Conservation (phyloP, 2,329 filamentous ascomycete genomes). For the Penicillium sp. region DNA sequence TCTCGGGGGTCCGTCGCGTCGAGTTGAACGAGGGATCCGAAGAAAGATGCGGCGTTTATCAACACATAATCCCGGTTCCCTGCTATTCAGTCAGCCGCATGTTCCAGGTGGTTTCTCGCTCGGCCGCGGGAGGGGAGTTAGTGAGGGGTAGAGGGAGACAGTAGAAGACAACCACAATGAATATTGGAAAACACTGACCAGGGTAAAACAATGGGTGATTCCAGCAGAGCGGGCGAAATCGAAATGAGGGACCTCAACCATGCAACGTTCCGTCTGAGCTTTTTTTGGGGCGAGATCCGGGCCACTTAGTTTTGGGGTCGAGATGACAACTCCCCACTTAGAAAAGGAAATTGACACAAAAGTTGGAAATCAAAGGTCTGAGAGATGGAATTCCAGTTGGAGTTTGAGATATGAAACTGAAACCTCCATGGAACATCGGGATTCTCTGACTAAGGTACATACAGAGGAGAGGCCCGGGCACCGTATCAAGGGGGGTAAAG, state of each 20-base stretch:
- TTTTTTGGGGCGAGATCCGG: slow-evolving; percentile 18
- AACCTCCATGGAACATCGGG: not conserved
- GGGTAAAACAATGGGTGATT: slow-evolving; percentile 2
- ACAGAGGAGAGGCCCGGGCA: not conserved
- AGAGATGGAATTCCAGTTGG: not conserved
- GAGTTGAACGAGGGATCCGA: slow-evolving; percentile 7
- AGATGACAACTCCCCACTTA: slow-evolving; percentile 8
- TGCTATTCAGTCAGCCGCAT: slow-evolving; percentile 8
- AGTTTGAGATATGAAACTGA: not conserved
- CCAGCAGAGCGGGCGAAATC: slow-evolving; percentile 10
- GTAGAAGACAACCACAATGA: not conserved
- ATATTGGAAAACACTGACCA: not conserved
- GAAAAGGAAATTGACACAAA: not conserved
- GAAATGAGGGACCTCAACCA: slow-evolving; percentile 13
- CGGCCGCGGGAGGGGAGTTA: not conserved
- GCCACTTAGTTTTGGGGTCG: slow-evolving; percentile 17
- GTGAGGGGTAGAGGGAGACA: not conserved
- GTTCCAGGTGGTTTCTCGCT: not conserved
- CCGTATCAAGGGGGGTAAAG: slow-evolving; percentile 9
- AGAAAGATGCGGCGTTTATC: slow-evolving; percentile 6
- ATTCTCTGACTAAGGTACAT: slow-evolving; percentile 9
- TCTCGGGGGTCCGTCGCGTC: slow-evolving; percentile 8
- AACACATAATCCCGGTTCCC: slow-evolving; percentile 19
- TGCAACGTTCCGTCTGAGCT: slow-evolving; percentile 16
- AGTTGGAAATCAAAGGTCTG: not conserved